These are phyloP conservation scores for Geranomyces variabilis DNA, from an alignment of 192 early-diverging fungal genomes.

Conservation along the genomic window DNA sequence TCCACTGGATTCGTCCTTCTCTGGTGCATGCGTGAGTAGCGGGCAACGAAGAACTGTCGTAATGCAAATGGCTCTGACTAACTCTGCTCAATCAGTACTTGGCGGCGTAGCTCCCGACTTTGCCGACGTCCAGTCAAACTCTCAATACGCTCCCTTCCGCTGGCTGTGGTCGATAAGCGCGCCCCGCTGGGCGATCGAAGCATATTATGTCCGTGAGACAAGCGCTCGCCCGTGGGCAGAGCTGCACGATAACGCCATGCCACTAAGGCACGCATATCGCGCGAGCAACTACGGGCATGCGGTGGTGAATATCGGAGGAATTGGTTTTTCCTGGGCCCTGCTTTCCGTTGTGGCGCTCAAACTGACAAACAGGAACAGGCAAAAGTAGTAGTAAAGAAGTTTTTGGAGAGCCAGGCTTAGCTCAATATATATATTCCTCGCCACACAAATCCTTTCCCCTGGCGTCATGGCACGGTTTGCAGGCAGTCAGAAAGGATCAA, in stretches of 20 bases:
- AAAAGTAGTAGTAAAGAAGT: too few relatives aligned
- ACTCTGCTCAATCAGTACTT: conserved; percentile 6
- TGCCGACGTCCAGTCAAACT: conserved; percentile 41
- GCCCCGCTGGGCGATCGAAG: conserved; percentile 66
- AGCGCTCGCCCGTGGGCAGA: conserved; percentile 17
- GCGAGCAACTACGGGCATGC: conserved; percentile 43
- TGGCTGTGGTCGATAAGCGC: conserved; percentile 66
- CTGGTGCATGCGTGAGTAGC: conserved; percentile 50
- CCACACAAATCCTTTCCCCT: too few relatives aligned
- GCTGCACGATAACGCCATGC: conserved; percentile 8
- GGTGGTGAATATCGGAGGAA: conserved; percentile 44
- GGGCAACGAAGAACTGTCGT: conserved; percentile 19
- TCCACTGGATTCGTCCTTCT: conserved; percentile 65
- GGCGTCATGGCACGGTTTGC: too few relatives aligned
- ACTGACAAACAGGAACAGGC: conserved; percentile 51
- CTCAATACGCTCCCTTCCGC: conserved; percentile 34
- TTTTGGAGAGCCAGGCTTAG: too few relatives aligned
- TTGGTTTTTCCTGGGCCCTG: conserved; percentile 56
- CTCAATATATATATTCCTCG: too few relatives aligned
- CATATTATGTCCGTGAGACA: conserved; percentile 57
- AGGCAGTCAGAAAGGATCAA: too few relatives aligned
- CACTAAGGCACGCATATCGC: conserved; percentile 46
- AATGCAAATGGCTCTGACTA: too few relatives aligned
- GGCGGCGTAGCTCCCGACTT: conserved; percentile 60
- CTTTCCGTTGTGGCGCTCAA: conserved; percentile 59